phyloP scores from a whole-genome alignment of 2,329 filamentous ascomycete species.

The Diaporthe amygdali region DNA sequence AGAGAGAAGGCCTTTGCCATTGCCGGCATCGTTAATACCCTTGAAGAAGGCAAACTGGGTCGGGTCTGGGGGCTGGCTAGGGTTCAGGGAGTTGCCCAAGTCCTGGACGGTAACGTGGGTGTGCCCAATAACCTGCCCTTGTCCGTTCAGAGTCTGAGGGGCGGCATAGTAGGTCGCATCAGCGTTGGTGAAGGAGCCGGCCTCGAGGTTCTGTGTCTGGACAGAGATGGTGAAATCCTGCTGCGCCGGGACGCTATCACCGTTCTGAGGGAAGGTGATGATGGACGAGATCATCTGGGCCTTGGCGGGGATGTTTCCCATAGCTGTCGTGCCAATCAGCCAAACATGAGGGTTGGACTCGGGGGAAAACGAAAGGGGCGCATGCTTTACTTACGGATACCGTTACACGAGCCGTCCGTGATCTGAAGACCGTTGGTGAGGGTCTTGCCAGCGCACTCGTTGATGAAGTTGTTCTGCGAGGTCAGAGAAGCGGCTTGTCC shows the following conservation, averaged over 20 bases:
- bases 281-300: conserved; percentile 63
- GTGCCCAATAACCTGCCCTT: conserved; percentile 62
- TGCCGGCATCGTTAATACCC: conserved; percentile 39
- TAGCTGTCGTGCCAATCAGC: conserved; percentile 42
- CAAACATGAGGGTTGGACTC: neutral
- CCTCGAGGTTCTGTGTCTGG: conserved; percentile 55
- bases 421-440: conserved; percentile 67
- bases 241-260: conserved; percentile 51
- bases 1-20: conserved; percentile 38
- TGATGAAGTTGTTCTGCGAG: conserved; percentile 63
- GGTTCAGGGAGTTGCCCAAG: conserved; percentile 57
- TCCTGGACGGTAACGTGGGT: conserved; percentile 65
- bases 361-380: neutral
- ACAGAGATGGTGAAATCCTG: conserved; percentile 58
- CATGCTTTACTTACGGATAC: conserved; percentile 54
- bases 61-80: conserved; percentile 56
- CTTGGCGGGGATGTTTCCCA: conserved; percentile 63
- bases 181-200: conserved; percentile 67
- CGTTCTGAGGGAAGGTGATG: conserved; percentile 58
- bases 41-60: conserved; percentile 46
- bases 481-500: conserved; percentile 20
- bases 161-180: conserved; percentile 65
- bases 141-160: conserved; percentile 56
- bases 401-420: conserved; percentile 67
- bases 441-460: conserved; percentile 60